Evolutionary conservation across 495 filamentous ascomycete species (phyloP), one percentile per base, ranked within the genome.

Genomic region (Penicillium tannophilum): DNA sequence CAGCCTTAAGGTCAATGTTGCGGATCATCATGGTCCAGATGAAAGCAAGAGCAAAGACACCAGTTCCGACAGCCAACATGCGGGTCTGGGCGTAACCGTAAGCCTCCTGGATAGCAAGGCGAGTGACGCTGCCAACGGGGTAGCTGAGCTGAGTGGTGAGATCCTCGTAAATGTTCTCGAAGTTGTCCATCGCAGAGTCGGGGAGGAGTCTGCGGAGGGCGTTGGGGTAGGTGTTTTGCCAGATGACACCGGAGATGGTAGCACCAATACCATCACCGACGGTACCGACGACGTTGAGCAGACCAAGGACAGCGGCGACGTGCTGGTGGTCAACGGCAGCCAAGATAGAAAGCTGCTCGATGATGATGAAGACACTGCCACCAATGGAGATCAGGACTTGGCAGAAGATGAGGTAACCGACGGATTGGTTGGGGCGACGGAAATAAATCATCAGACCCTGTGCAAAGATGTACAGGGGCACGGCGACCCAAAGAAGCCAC

Each of bases 311-410:
- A 24, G 79, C 79, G 23, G 89, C 86, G 41, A 90, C 75, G 59
- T 88, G 72, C 58, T 89, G 77, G 55, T 90, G 89, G 2, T 78
- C 70, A 0, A 79, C 76, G 1, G 82, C 84, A 11, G 88, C 86
- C 79, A 90, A 81, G 68, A 83, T 81, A 9, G 86, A 84, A 28
- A 90, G 82, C 63, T 90, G 83, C 65, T 86, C 82, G 58, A 70
- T 73, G 66, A 90, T 84, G 47, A 90, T 63, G 26, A 85, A 69
- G 3, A 78, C 79, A 39, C 80, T 75, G 24, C 84, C 86, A 42
- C 77, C 76, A 42, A 90, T 79, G 24, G 87, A 82, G 63, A 89
- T 88, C 69, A 89, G 84, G 66, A 91, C 86, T 64, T 90, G 86
- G 62, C 81, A 86, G 83, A 89, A 88, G 63, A 89, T 73, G 42